phyloP scores from a whole-genome alignment of 2,329 filamentous ascomycete genomes.

The Keithomyces neogunnii region DNA sequence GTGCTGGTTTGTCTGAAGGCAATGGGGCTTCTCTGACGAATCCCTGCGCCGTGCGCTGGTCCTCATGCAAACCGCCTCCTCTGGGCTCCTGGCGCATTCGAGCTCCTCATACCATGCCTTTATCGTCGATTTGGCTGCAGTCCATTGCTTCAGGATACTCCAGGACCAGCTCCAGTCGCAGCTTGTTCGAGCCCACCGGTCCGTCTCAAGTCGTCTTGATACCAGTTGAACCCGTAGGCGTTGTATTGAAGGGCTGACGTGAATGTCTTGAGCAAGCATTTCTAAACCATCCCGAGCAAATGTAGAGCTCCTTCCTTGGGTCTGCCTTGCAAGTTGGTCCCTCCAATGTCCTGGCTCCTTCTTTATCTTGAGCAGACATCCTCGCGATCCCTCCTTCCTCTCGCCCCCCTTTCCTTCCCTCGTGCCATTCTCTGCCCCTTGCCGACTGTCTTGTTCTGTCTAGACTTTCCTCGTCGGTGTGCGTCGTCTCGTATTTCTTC shows the following conservation, averaged over 20 bases:
- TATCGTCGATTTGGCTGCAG: constrained; percentile 6
- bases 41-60: background rate
- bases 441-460: background rate
- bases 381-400: constrained; percentile 1
- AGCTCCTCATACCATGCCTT: constrained; percentile 6
- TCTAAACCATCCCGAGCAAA: too few relatives aligned
- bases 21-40: background rate
- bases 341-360: background rate
- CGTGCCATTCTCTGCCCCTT: background rate
- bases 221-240: background rate
- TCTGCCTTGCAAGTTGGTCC: background rate
- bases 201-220: background rate
- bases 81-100: background rate
- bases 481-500: background rate
- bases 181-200: constrained; percentile 4
- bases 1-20: background rate
- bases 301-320: too few relatives aligned
- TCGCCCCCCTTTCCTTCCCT: constrained; percentile 2
- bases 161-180: constrained; percentile 3
- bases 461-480: background rate
- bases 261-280: background rate
- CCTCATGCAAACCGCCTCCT: background rate
- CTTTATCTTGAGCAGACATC: background rate
- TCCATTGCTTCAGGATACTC: constrained; percentile 12
- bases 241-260: background rate